Evolutionary conservation across 331 rosid genomes (phyloP), one percentile per base, ranked within the genome.

Genomic region (Telfairia occidentalis): DNA sequence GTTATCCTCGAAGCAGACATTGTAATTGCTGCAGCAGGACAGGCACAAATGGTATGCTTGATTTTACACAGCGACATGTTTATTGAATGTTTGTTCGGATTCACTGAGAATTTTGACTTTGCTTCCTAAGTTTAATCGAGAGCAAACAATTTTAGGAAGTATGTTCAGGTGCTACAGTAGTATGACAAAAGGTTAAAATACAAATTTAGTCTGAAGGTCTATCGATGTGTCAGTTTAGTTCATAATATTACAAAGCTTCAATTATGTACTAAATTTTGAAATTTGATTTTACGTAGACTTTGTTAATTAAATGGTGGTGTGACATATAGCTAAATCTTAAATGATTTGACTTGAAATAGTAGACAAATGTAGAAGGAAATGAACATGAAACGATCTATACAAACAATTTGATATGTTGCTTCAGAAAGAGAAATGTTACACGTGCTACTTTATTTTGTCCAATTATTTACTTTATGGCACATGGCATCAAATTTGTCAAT

Each of bases 1-100:
- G 74, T 89, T 81, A 81, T 94, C 57, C 90, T 86, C 1, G 91
- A 94, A 80, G 92, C 97, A 1, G 98, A 91, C 80, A 91, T 94
- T 74, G 76, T 89, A 26, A 91, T 91, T 80, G 98, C 98, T 53
- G 98, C 97, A 75, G 95, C 97, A 52, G 98, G 96, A 75, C 96
- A 91, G 79, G 84, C 97, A 48, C 84, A 55, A 81, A 89, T 94
- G 94, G 97, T 91, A 86, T 16, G 7, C 8, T 45, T 60, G 18
- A 12, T 18, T 16, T 55, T 74, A 40, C 54, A n/a, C n/a, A n/a
- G n/a, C n/a, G n/a, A n/a, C n/a, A n/a, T n/a, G n/a, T n/a, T n/a
- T n/a, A n/a, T n/a, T 80, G 9, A 74, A 19, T 65, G 61, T 83
- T 46, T 46, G 50, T 9, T 21, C 19, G 30, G 9, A 30, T 37